These are phyloP conservation scores for Cystobasidium tubakii DNA, from an alignment of 768 basidiomycete genomes.

Conservation along the genomic window DNA sequence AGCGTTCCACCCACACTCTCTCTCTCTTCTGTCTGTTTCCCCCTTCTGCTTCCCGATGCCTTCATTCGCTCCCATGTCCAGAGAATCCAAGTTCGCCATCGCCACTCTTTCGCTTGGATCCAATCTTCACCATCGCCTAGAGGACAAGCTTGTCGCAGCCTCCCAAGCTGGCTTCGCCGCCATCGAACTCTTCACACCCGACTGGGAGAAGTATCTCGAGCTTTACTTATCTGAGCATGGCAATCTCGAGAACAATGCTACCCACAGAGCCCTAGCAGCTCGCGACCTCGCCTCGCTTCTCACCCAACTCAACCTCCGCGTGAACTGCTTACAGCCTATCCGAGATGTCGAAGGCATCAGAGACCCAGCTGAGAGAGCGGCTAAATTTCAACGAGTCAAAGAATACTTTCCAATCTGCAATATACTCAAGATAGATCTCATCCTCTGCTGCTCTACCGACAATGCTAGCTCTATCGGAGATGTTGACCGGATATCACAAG, in stretches of 20 bases:
- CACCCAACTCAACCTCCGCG: conserved; percentile 40
- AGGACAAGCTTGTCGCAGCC: conserved; percentile 48
- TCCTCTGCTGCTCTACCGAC: conserved; percentile 51
- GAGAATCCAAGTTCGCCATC: conserved; percentile 37
- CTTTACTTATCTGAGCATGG: conserved; percentile 40
- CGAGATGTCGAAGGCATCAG: conserved; percentile 51
- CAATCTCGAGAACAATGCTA: conserved; percentile 38
- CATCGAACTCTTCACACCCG: conserved; percentile 50
- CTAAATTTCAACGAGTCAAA: conserved; percentile 48
- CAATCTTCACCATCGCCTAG: conserved; percentile 48
- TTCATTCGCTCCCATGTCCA: background rate
- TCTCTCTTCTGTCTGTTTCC: background rate
- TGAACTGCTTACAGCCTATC: conserved; percentile 51
- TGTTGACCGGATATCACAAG: conserved; percentile 38
- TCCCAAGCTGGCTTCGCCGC: conserved; percentile 41
- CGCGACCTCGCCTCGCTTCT: conserved; percentile 39
- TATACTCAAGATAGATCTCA: conserved; percentile 47
- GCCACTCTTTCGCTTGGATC: conserved; percentile 44
- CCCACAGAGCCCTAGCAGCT: conserved; percentile 45
- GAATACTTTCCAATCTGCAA: conserved; percentile 49
- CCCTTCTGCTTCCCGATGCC: background rate
- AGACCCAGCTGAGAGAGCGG: conserved; percentile 44
- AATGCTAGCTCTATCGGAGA: conserved; percentile 40
- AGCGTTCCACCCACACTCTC: too few relatives aligned
- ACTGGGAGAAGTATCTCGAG: conserved; percentile 44